These are phyloP conservation scores for Groenewaldozyma sp. DNA, from an alignment of 1,139 yeast species.

Conservation along the genomic window DNA sequence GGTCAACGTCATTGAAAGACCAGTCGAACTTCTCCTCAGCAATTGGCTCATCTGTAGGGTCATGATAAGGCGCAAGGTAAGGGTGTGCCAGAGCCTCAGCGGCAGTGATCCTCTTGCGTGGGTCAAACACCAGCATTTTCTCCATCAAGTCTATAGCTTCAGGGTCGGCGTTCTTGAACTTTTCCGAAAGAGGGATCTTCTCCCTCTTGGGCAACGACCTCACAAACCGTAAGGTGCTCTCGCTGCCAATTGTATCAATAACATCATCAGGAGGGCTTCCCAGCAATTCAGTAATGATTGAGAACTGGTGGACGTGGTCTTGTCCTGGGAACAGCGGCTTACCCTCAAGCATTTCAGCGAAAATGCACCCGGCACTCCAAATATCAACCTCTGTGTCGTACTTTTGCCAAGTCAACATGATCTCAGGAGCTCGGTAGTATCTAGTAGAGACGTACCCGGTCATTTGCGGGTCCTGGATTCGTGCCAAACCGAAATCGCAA, in stretches of 20 bases:
- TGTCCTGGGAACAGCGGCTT: constrained; percentile 97
- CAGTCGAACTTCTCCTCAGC: constrained; percentile 93
- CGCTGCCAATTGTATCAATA: constrained; percentile 90
- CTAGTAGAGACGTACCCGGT: constrained; percentile 96
- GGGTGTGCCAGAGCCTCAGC: constrained; percentile 85
- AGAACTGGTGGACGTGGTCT: constrained; percentile 96
- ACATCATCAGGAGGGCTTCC: constrained; percentile 98
- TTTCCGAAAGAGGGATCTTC: constrained; percentile 75
- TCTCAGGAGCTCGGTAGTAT: constrained; percentile 97
- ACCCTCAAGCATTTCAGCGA: constrained; percentile 99
- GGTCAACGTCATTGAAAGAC: constrained; percentile 96
- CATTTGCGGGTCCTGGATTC: constrained; percentile 98
- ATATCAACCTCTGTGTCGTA: constrained; percentile 98
- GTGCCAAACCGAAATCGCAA: constrained; percentile 93
- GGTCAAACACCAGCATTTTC: constrained; percentile 89
- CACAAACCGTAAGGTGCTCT: constrained; percentile 88
- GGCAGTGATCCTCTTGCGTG: constrained; percentile 87
- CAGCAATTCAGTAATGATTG: constrained; percentile 87
- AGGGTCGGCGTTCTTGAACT: constrained; percentile 82
- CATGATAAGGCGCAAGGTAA: constrained; percentile 95
- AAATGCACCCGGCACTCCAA: constrained; percentile 99
- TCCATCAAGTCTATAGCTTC: constrained; percentile 81
- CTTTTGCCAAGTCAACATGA: constrained; percentile 98
- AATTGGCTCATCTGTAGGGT: constrained; percentile 93
- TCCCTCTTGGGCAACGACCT: constrained; percentile 89